Percentiles rank a stretch among this genome's conserved stretches.
phyloP scores from a whole-genome alignment of 176 grass and related monocot species.

The Aechmea fasciata region DNA sequence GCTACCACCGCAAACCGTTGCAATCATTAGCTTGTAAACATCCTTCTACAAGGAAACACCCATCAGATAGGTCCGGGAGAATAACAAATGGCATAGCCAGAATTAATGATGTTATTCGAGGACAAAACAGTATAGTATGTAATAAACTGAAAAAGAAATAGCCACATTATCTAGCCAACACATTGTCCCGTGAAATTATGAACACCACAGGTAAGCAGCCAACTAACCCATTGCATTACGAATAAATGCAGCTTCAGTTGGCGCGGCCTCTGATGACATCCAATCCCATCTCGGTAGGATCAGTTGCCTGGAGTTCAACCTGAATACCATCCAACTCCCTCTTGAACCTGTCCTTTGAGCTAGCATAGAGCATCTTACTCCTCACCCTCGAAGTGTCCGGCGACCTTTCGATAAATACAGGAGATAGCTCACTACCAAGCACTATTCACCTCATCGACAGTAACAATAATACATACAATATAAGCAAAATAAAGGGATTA shows the following conservation, averaged over 20 bases:
- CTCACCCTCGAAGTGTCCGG: slow-evolving; percentile 46
- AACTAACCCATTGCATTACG: slow-evolving; percentile 14
- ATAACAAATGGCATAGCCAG: neutral
- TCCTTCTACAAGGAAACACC: neutral
- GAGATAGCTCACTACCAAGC: slow-evolving; percentile 1
- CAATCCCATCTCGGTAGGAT: slow-evolving; percentile 51
- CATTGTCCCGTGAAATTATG: slow-evolving; percentile 12
- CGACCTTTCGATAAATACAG: slow-evolving; percentile 38
- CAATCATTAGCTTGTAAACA: slow-evolving; percentile 1
- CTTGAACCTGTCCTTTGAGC: slow-evolving; percentile 50
- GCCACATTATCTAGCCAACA: neutral
- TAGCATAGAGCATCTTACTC: slow-evolving; percentile 90
- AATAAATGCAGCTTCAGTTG: slow-evolving; percentile 12
- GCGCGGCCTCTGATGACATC: slow-evolving; percentile 56
- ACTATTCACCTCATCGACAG: neutral
- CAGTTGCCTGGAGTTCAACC: slow-evolving; percentile 70
- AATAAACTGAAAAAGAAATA: neutral
- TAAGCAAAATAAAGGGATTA: slow-evolving; percentile 12
- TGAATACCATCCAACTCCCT: slow-evolving; percentile 59
- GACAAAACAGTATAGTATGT: neutral
- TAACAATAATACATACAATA: neutral
- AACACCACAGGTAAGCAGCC: slow-evolving; percentile 17
- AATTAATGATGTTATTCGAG: neutral
- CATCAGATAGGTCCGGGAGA: neutral
- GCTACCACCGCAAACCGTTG: neutral